Evolutionary conservation across 306 rosid genomes (phyloP).

Genomic region (Dalbergia oliveri): DNA sequence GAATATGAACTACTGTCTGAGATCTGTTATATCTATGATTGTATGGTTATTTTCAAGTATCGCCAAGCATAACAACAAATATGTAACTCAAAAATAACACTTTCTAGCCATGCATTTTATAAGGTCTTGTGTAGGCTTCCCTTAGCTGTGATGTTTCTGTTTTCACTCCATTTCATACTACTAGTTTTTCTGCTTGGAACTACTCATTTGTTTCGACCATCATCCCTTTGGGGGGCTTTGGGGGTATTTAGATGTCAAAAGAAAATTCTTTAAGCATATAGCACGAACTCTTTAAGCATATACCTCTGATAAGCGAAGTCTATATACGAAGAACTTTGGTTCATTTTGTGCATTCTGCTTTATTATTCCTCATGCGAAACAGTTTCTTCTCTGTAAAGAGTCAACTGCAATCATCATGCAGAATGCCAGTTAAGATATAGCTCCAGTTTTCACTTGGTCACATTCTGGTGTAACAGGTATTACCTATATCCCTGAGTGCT

Average conservation of each 20-base stretch:
- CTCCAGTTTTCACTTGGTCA: slow-evolving; percentile 29
- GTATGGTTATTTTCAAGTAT: slow-evolving; percentile 30
- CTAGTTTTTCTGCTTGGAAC: slow-evolving; percentile 7
- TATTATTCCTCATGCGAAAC: slow-evolving; percentile 23
- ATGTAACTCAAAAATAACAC: slow-evolving; percentile 17
- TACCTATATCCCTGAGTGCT: slow-evolving; percentile 76
- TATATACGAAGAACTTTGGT: neutral
- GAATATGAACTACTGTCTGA: slow-evolving; percentile 27
- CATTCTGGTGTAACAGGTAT: slow-evolving; percentile 67
- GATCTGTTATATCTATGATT: slow-evolving; percentile 28
- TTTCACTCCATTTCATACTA: slow-evolving; percentile 26
- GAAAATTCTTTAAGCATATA: neutral
- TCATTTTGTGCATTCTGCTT: slow-evolving; percentile 29
- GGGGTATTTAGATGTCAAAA: neutral
- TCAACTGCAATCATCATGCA: slow-evolving; percentile 35
- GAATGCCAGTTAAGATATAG: slow-evolving; percentile 31
- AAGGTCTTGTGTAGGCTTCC: slow-evolving; percentile 22
- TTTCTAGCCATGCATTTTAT: slow-evolving; percentile 19
- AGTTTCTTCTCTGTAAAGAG: slow-evolving; percentile 21
- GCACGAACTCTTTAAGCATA: neutral
- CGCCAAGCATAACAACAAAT: slow-evolving; percentile 8
- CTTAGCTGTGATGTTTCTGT: slow-evolving; percentile 2
- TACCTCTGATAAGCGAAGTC: slow-evolving; percentile 11
- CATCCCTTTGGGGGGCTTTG: neutral
- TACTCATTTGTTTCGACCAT: slow-evolving; percentile 19